Conservation (phyloP, 129 eudicot genomes). For the Pseudognaphalium luteoalbum region DNA sequence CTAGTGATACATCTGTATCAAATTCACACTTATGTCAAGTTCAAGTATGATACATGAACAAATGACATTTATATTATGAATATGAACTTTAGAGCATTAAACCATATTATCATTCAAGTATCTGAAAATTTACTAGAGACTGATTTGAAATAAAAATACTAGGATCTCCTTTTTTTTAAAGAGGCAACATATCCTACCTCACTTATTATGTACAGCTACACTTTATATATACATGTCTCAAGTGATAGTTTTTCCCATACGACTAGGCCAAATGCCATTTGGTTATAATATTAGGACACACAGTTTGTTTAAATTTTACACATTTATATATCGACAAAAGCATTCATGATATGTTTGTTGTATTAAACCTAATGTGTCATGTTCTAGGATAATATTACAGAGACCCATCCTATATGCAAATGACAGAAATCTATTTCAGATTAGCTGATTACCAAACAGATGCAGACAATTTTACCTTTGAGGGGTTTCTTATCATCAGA, state of each 20-base stretch:
- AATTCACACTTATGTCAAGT: not conserved
- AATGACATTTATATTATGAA: not conserved
- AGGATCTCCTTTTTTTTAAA: not conserved
- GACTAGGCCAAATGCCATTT: not conserved
- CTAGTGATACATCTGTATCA: slow-evolving; percentile 56
- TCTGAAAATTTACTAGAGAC: not conserved
- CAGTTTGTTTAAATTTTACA: not conserved
- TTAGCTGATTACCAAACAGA: not conserved
- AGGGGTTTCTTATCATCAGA: slow-evolving; percentile 61
- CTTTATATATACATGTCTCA: not conserved
- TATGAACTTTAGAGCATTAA: no score
- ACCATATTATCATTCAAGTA: not conserved
- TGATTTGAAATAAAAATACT: not conserved
- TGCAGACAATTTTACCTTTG: slow-evolving; percentile 39
- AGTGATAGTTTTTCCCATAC: not conserved
- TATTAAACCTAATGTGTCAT: not conserved
- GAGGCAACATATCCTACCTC: no score
- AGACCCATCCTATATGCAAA: not conserved
- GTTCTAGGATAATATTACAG: not conserved
- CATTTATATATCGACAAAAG: not conserved
- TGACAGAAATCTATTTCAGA: not conserved
- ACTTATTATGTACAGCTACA: no score
- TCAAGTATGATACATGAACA: not conserved
- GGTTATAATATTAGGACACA: not conserved
- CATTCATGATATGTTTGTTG: not conserved